These are phyloP conservation scores for Mycena floridula DNA, from an alignment of 768 basidiomycete genomes.

Conservation along the genomic window DNA sequence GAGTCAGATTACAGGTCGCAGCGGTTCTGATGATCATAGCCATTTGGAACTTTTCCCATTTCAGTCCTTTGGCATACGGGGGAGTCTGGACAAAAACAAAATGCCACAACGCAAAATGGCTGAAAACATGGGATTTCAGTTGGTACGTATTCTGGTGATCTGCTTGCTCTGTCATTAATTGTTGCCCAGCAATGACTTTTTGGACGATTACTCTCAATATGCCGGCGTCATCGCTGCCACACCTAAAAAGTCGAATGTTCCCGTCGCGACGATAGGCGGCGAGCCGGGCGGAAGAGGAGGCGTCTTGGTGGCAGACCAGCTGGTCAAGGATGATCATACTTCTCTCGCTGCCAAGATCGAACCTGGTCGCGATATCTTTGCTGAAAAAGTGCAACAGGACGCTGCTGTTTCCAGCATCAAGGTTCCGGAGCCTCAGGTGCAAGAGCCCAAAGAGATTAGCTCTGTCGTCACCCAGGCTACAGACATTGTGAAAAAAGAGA, in stretches of 20 bases:
- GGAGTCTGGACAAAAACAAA: constrained; percentile 78
- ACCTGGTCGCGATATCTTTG: constrained; percentile 75
- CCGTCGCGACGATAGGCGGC: constrained; percentile 43
- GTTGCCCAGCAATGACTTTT: too few relatives aligned
- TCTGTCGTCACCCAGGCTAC: constrained; percentile 15
- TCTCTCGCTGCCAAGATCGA: constrained; percentile 49
- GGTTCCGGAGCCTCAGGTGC: constrained; percentile 9
- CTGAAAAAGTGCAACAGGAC: constrained; percentile 38
- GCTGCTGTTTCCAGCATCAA: constrained; percentile 26
- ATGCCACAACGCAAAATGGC: constrained; percentile 75
- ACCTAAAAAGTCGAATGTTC: constrained; percentile 26
- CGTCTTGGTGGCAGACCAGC: constrained; percentile 45
- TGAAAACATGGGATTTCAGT: constrained; percentile 97
- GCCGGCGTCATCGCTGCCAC: constrained; percentile 28
- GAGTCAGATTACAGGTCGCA: constrained; percentile 75
- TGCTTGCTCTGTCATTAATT: too few relatives aligned
- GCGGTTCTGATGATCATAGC: constrained; percentile 67
- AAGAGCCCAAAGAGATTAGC: constrained; percentile 32
- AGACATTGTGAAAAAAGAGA: constrained; percentile 1
- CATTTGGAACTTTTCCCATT: constrained; percentile 71
- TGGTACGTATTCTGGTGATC: too few relatives aligned
- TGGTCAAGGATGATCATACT: constrained; percentile 23
- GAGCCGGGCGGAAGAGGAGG: constrained; percentile 49
- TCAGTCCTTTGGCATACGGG: constrained; percentile 83
- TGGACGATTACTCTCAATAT: constrained; percentile 69